Conservation (phyloP, 805 yeast species). For the Barnettozyma sucrosica region DNA sequence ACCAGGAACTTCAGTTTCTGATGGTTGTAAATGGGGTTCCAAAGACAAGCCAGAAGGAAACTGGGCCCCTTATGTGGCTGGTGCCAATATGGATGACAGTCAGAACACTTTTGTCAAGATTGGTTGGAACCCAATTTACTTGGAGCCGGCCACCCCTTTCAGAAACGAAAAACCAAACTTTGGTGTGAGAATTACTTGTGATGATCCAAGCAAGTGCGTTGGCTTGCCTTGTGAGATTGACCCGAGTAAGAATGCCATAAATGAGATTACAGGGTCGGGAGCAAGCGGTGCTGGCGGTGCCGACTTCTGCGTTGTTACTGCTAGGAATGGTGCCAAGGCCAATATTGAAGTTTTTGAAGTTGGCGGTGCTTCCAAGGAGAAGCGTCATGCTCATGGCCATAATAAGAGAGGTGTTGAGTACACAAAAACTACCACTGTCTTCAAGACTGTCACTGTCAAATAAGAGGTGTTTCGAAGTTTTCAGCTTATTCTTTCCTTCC, state of each 20-base stretch:
- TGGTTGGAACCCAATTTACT: conserved; percentile 87
- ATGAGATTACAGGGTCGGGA: conserved; percentile 39
- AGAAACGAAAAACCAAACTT: conserved; percentile 50
- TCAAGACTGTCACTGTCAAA: conserved; percentile 8
- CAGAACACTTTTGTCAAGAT: conserved; percentile 76
- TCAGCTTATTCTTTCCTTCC: not conserved
- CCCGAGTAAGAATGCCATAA: conserved; percentile 57
- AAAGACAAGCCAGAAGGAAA: conserved; percentile 66
- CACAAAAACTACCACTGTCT: conserved; percentile 10
- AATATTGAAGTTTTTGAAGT: conserved; percentile 61
- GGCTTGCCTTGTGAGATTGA: conserved; percentile 83
- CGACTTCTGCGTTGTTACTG: conserved; percentile 81
- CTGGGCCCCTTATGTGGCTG: conserved; percentile 94
- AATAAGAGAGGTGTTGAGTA: conserved; percentile 1
- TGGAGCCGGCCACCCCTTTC: conserved; percentile 54
- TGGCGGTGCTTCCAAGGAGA: conserved; percentile 2
- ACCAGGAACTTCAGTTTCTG: conserved; percentile 70
- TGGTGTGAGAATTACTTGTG: conserved; percentile 73
- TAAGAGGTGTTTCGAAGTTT: not conserved
- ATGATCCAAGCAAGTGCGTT: conserved; percentile 57
- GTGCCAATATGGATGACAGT: conserved; percentile 69
- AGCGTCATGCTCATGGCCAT: conserved; percentile 15
- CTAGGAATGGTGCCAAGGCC: conserved; percentile 55
- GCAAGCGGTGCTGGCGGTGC: conserved; percentile 59
- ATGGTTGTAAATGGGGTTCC: conserved; percentile 85